A percentile compares a stretch with the other conserved stretches of the same genome.
Evolutionary conservation across 2,329 filamentous ascomycete species (phyloP).

Genomic region (Exophiala oligosperma): DNA sequence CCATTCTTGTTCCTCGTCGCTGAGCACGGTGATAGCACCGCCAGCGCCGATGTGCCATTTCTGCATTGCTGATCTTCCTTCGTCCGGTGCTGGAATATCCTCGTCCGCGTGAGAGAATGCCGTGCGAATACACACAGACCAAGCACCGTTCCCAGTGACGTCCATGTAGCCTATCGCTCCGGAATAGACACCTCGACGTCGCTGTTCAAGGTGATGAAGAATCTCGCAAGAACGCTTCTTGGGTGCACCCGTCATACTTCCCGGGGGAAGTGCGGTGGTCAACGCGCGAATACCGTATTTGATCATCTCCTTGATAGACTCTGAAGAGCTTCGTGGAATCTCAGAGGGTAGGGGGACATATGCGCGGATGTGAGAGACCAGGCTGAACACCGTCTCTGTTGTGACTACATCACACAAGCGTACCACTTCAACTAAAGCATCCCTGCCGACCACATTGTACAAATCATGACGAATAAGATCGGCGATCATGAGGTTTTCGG

Average conservation of each 20-base stretch:
- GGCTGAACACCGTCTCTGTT: conserved; percentile 86
- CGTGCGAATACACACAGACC: conserved; percentile 86
- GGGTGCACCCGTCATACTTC: conserved; percentile 94
- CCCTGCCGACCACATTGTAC: conserved; percentile 45
- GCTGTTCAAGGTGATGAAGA: conserved; percentile 66
- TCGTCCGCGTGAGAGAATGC: conserved; percentile 56
- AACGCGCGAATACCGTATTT: conserved; percentile 53
- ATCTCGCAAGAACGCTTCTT: conserved; percentile 92
- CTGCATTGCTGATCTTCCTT: conserved; percentile 29
- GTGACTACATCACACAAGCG: conserved; percentile 86
- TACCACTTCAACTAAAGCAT: conserved; percentile 62
- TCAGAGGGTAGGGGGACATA: conserved; percentile 34
- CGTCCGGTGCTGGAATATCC: conserved; percentile 8
- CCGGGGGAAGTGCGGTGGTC: conserved; percentile 75
- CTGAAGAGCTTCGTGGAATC: neutral
- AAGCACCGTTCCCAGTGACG: conserved; percentile 79
- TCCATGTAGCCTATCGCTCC: conserved; percentile 90
- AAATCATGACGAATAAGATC: conserved; percentile 94
- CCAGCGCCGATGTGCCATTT: conserved; percentile 84
- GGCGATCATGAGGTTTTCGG: conserved; percentile 97
- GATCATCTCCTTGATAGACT: conserved; percentile 33
- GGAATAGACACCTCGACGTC: conserved; percentile 73
- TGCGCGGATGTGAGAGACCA: conserved; percentile 84
- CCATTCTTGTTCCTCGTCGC: conserved; percentile 75
- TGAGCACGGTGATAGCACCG: conserved; percentile 84